phyloP scores from a whole-genome alignment of 805 yeast species.

The Candida incommunis region DNA sequence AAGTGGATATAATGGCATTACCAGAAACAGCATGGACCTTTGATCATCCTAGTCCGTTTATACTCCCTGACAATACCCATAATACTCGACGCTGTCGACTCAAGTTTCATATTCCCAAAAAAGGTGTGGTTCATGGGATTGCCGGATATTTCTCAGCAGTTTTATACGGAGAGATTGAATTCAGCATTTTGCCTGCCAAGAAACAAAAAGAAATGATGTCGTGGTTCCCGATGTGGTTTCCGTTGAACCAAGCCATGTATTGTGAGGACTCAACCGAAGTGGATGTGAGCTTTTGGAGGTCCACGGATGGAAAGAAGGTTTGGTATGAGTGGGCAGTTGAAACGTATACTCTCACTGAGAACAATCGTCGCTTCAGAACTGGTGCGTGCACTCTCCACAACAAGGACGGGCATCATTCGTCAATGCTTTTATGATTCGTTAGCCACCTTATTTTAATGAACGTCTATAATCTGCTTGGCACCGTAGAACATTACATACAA shows the following conservation, averaged over 20 bases:
- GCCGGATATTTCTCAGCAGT: conserved; percentile 62
- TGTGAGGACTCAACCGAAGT: conserved; percentile 41
- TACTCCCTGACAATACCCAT: conserved; percentile 9
- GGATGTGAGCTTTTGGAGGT: conserved; percentile 38
- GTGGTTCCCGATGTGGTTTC: conserved; percentile 61
- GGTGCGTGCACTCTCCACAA: conserved; percentile 18
- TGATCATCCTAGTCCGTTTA: conserved; percentile 30
- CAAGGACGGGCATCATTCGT: conserved; percentile 11
- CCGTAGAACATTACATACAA: too few species aligned
- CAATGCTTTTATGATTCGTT: not conserved
- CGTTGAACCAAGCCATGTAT: conserved; percentile 38
- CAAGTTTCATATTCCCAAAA: conserved; percentile 31
- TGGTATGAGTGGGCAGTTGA: conserved; percentile 64
- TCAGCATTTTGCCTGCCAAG: conserved; percentile 30
- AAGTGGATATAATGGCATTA: conserved; percentile 29
- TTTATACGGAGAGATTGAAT: conserved; percentile 42
- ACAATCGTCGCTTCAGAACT: conserved; percentile 11
- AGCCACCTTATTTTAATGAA: too few species aligned
- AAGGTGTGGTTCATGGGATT: conserved; percentile 55
- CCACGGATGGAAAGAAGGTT: conserved; percentile 25
- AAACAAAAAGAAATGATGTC: conserved; percentile 35
- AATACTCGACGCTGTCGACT: conserved; percentile 11
- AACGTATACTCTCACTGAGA: conserved; percentile 25
- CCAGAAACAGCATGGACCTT: conserved; percentile 49
- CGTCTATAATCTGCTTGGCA: too few species aligned